phyloP scores from a whole-genome alignment of 2,329 filamentous ascomycete species.

The Trichoderma gracile region DNA sequence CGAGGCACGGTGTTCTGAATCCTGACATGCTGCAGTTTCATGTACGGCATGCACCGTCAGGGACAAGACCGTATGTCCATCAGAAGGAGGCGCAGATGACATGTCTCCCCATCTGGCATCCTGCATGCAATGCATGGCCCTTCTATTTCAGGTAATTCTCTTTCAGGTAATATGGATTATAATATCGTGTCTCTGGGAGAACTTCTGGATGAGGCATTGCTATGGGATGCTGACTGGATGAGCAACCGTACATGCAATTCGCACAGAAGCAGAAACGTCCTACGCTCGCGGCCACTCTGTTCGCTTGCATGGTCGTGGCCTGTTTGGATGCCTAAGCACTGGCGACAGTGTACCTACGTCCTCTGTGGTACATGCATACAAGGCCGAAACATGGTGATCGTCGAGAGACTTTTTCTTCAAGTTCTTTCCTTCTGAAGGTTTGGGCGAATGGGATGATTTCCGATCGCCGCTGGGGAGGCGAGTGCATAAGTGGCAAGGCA shows the following conservation, averaged over 20 bases:
- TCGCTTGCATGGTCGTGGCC: conserved; percentile 2
- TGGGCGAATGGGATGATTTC: conserved; percentile 30
- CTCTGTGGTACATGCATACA: no score
- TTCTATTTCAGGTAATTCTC: background rate
- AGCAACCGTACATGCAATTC: no score
- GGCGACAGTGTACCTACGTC: no score
- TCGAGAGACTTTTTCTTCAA: background rate
- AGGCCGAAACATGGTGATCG: conserved; percentile 2
- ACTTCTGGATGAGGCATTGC: background rate
- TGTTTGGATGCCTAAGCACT: no score
- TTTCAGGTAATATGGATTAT: background rate
- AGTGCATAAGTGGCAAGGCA: no score
- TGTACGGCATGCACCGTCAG: background rate
- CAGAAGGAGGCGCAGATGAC: conserved; percentile 1
- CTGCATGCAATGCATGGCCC: conserved; percentile 5
- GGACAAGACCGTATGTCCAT: background rate
- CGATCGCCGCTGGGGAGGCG: conserved; percentile 11
- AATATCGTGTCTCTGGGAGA: background rate
- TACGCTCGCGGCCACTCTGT: conserved; percentile 1
- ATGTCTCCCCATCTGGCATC: background rate
- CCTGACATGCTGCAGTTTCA: no score
- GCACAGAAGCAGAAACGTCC: background rate
- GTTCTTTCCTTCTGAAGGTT: background rate
- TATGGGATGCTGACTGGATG: background rate
- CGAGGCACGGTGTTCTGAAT: no score